Evolutionary conservation across 1,139 yeast species (phyloP).

Genomic region (Candida glucosophila): DNA sequence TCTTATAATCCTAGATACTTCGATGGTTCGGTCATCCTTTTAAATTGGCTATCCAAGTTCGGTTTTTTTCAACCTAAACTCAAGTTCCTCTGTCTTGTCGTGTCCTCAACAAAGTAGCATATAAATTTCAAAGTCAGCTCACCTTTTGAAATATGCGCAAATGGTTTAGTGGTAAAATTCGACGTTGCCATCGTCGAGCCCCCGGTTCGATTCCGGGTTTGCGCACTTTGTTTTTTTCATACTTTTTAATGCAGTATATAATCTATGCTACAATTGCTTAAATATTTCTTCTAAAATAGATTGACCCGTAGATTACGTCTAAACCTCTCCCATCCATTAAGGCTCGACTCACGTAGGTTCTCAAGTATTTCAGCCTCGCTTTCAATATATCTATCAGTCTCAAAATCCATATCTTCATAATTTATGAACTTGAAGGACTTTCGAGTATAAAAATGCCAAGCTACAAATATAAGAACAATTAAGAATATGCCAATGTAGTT

Average conservation of each 20-base stretch:
- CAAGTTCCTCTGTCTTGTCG: no score
- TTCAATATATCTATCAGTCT: conserved; percentile 47
- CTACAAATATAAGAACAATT: conserved; percentile 25
- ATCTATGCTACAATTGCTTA: not conserved
- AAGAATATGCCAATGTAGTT: conserved; percentile 30
- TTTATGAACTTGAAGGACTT: conserved; percentile 40
- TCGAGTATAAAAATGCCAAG: conserved; percentile 39
- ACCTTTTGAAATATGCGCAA: no score
- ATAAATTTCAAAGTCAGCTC: no score
- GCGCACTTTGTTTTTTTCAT: not conserved
- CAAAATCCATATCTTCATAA: conserved; percentile 53
- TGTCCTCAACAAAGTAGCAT: no score
- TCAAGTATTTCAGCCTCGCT: conserved; percentile 39
- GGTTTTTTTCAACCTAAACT: no score
- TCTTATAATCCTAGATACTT: no score
- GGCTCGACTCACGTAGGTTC: conserved; percentile 27
- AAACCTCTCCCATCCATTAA: conserved; percentile 40
- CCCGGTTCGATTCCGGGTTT: conserved; percentile 8
- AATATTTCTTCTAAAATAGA: conserved; percentile 9
- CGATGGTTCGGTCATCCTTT: no score
- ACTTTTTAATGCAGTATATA: not conserved
- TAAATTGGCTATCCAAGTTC: no score
- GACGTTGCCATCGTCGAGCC: conserved; percentile 9
- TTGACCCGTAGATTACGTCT: conserved; percentile 23
- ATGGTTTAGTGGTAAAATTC: conserved; percentile 9